These are phyloP conservation scores for Elongisporangium senticosum DNA, from an alignment of 352 stramenopile species.

Conservation along the genomic window DNA sequence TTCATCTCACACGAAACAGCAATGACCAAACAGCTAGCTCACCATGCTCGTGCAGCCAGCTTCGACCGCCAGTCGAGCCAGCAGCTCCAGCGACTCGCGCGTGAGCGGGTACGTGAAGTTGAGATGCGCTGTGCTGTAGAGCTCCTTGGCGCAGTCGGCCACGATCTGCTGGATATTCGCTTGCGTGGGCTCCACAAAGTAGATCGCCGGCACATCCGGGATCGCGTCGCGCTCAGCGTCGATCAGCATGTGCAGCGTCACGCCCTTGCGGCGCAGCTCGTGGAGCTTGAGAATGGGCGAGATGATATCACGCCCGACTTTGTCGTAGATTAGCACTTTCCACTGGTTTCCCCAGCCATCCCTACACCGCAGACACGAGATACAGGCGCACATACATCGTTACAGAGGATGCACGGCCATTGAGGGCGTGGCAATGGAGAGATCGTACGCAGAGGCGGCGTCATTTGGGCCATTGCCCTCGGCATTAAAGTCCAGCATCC, in stretches of 20 bases:
- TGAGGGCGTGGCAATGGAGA: conserved; percentile 5
- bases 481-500: conserved; percentile 85
- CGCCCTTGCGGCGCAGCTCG: conserved; percentile 93
- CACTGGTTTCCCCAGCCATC: conserved; percentile 82
- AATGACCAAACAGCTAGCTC: background rate
- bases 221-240: conserved; percentile 93
- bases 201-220: conserved; percentile 95
- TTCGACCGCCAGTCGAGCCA: conserved; percentile 78
- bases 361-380: conserved; percentile 11
- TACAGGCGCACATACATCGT: conserved; percentile 1
- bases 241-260: conserved; percentile 97
- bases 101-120: conserved; percentile 93
- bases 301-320: conserved; percentile 95
- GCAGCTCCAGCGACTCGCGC: conserved; percentile 79
- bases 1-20: background rate
- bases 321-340: conserved; percentile 98
- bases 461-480: conserved; percentile 32
- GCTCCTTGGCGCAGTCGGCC: conserved; percentile 87
- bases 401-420: background rate
- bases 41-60: conserved; percentile 76
- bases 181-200: conserved; percentile 94
- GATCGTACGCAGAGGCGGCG: conserved; percentile 31
- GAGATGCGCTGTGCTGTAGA: conserved; percentile 92
- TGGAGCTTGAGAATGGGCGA: conserved; percentile 97
- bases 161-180: conserved; percentile 95